Evolutionary conservation across 2,329 filamentous ascomycete species (phyloP).

Genomic region (Ampelomyces quisqualis): DNA sequence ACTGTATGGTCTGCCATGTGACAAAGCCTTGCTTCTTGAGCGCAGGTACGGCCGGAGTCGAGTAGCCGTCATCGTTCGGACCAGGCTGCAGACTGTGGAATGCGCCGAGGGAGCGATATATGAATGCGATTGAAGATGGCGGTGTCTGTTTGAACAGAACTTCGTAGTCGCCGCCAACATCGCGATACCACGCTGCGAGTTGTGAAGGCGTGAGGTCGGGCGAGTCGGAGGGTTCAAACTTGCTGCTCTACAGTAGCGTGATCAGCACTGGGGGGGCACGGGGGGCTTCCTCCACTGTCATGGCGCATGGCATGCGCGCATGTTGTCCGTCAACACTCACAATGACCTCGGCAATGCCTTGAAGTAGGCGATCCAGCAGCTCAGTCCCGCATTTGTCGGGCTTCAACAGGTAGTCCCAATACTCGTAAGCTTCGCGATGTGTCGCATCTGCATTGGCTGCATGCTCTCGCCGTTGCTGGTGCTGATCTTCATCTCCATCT

Average conservation of each 20-base stretch:
- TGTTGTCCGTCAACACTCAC: constrained; percentile 32
- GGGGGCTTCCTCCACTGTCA: too few species aligned
- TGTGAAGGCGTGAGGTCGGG: constrained; percentile 52
- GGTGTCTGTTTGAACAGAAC: constrained; percentile 75
- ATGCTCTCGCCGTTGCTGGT: constrained; percentile 10
- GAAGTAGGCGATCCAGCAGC: constrained; percentile 49
- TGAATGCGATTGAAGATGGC: constrained; percentile 76
- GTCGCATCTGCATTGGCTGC: constrained; percentile 31
- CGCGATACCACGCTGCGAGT: constrained; percentile 53
- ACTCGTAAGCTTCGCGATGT: constrained; percentile 49
- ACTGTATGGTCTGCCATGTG: constrained; percentile 89
- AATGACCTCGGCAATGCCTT: constrained; percentile 51
- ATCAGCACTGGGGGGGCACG: constrained; percentile 3
- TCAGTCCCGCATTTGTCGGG: constrained; percentile 54
- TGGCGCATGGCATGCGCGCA: background rate
- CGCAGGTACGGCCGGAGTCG: constrained; percentile 75
- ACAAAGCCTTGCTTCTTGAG: constrained; percentile 83
- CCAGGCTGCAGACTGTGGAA: constrained; percentile 81
- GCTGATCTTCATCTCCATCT: constrained; percentile 18
- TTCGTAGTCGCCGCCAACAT: constrained; percentile 51
- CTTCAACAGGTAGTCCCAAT: constrained; percentile 55
- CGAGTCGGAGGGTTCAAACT: constrained; percentile 48
- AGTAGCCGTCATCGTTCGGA: constrained; percentile 64
- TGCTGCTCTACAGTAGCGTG: constrained; percentile 38
- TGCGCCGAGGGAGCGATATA: constrained; percentile 89